Evolutionary conservation across 805 yeast genomes (phyloP).

Genomic region (Starmera pachycereana): DNA sequence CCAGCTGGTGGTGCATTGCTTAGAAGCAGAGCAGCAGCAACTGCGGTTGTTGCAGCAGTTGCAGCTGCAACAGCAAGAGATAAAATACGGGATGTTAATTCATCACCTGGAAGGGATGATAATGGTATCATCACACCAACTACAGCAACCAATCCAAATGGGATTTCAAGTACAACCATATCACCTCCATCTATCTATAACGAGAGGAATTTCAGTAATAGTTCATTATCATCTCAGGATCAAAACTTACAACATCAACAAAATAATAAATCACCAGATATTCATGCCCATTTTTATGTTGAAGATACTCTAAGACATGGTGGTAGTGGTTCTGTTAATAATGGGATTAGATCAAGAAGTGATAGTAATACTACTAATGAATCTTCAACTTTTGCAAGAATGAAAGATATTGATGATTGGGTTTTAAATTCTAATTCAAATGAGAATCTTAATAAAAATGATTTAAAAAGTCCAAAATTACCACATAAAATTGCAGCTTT

Average conservation of each 20-base stretch:
- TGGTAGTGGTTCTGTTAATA: slow-evolving; percentile 23
- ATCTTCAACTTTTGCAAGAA: slow-evolving; percentile 6
- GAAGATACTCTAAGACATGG: slow-evolving; percentile 55
- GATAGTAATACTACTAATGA: slow-evolving; percentile 16
- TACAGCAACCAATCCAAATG: slow-evolving; percentile 5
- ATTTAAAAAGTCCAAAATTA: neutral
- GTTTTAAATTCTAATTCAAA: neutral
- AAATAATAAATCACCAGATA: slow-evolving; percentile 42
- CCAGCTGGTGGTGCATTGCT: slow-evolving; percentile 38
- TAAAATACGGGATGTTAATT: slow-evolving; percentile 1
- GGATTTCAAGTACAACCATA: slow-evolving; percentile 7
- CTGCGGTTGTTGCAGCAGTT: slow-evolving; percentile 28
- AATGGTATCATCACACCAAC: no score
- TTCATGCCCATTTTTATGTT: slow-evolving; percentile 72
- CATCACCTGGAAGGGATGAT: no score
- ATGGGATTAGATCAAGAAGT: slow-evolving; percentile 18
- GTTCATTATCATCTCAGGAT: slow-evolving; percentile 12
- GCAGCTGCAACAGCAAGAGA: slow-evolving; percentile 30
- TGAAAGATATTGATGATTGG: slow-evolving; percentile 2
- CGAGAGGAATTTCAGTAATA: slow-evolving; percentile 9
- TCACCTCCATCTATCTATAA: neutral
- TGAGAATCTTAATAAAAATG: neutral
- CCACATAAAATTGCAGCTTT: neutral
- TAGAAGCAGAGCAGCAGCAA: slow-evolving; percentile 26
- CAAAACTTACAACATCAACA: slow-evolving; percentile 14